Base-by-base conservation (phyloP, 306 rosid species). In the Vicia faba region DNA sequence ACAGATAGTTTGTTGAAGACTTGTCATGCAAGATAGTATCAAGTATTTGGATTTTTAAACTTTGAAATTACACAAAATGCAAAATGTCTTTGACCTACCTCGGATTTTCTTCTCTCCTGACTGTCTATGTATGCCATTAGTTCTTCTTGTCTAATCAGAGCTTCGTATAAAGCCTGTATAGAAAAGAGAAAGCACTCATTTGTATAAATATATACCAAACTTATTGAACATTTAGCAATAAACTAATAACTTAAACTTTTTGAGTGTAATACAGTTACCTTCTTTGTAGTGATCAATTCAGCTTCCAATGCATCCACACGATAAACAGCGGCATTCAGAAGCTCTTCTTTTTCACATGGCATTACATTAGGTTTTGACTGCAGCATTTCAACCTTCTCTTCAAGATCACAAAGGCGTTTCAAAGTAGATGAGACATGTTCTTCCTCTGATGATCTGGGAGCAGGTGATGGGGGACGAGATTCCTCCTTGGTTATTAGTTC, bases 291-390 rank as follows among this genome's bases (percentile, higher is more conserved):
- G 36, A 92, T 92, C 61, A 89, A 80, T 85, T 92, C 96, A 10
- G 96, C 92, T 80, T 89, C 96, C 80, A 89, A 77, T 11, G 89
- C 98, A 76, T 92, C 95, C 68, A 83, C 98, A 2, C 89, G 96
- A 76, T 78, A 85, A 74, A 88, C 93, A 25, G 97, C 97, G 60
- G 93, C 97, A 79, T 91, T 91, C 54, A 91, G 76, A 54, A 91
- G 82, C 78, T 88, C 96, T 51, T 74, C 97, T 85, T 91, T 91
- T 75, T 91, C 97, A 58, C 11, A 61, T 68, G 97, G 97, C 97
- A 91, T 86, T 61, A 71, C 85, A 80, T 77, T 82, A 8, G 93
- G 95, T 82, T 79, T 91, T 71, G 89, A 78, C 71, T 79, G 88
- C 25, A 88, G 85, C 80, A 66, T 70, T 75, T 70, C 83, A 50